Base-by-base conservation (phyloP, 805 yeast genomes). In the Lipomyces chichibuensis region DNA sequence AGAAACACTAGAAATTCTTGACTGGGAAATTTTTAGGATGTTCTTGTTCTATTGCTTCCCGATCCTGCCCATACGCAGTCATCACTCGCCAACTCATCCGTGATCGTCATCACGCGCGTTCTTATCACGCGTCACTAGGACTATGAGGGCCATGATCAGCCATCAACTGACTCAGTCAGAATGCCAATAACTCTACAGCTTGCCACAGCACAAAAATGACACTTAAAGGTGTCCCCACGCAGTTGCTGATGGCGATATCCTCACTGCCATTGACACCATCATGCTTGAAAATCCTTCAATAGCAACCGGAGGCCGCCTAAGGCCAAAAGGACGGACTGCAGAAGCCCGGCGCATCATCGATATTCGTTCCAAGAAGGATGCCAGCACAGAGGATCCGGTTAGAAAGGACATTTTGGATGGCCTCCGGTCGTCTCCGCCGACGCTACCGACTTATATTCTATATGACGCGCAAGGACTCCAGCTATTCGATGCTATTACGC, bases 391-490 rank as follows among this genome's bases (percentile, higher is more conserved):
- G n/a, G 55, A 52, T 20, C 33, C 55, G 6, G 55, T 52, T 7
- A 25, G 55, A 25, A 25, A 52, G 29, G 65, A 57, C 29, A 51
- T 64, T 27, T n/a, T 59, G 6, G 20, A 27, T 5, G 46, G 55
- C 23, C 37, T 65, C 25, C 27, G 23, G 13, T 17, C 37, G 57
- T 14, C 55, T 2, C 43, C 43, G 9, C 60, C 58, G 14, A 32
- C 23, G 13, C 17, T 66, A 9, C 73, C 74, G 17, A 69, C 74
- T 7, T 59, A 66, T 20, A 32, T 71, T 17, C 57, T 71, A 14
- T 71, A 71, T 52, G 74, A 71, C 53, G 69, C 70, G 23, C 58
- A 57, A n/a, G 74, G 74, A 2, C 64, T 71, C 11, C 72, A 69
- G 35, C 63, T 71, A 51, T 71, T 71, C 57, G 71, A 71, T 17